phyloP scores from a whole-genome alignment of 495 filamentous ascomycete genomes.

The Tuber microsphaerosporum region DNA sequence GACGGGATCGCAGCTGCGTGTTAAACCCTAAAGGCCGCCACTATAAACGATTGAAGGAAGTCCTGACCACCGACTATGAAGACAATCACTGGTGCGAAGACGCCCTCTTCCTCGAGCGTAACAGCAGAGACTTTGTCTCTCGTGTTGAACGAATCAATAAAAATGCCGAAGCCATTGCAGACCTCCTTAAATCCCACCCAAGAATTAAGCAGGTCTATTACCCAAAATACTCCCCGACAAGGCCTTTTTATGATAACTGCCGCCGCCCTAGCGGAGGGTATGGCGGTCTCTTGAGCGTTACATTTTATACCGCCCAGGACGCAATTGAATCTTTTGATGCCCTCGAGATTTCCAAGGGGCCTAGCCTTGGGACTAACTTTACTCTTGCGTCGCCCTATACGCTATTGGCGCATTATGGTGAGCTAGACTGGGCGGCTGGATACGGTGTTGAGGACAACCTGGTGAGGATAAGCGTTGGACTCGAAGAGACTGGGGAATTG shows the following conservation, averaged over 20 bases:
- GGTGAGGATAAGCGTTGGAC: conserved; percentile 79
- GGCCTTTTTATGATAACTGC: conserved; percentile 67
- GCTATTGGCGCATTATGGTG: conserved; percentile 81
- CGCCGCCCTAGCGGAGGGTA: conserved; percentile 73
- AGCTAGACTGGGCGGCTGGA: conserved; percentile 77
- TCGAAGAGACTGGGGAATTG: conserved; percentile 69
- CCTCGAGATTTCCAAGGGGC: conserved; percentile 82
- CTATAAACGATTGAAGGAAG: conserved; percentile 61
- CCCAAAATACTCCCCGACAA: conserved; percentile 67
- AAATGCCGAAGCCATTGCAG: conserved; percentile 77
- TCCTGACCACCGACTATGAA: conserved; percentile 60
- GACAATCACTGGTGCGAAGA: conserved; percentile 92
- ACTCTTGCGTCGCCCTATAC: conserved; percentile 85
- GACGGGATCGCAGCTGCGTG: conserved; percentile 52
- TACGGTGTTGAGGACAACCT: conserved; percentile 73
- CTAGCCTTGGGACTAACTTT: conserved; percentile 94
- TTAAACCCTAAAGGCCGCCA: conserved; percentile 71
- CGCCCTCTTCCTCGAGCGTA: conserved; percentile 87
- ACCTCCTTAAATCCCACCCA: conserved; percentile 52
- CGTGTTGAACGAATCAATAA: conserved; percentile 76
- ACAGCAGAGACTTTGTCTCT: conserved; percentile 83
- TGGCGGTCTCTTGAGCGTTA: conserved; percentile 79
- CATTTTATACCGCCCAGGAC: conserved; percentile 61
- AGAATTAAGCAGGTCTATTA: conserved; percentile 72
- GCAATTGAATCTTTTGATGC: conserved; percentile 78